A percentile compares a stretch with the other conserved stretches of the same genome.
Evolutionary conservation across 257 asterid species (phyloP).

Genomic region (Jaltomata sinuosa): DNA sequence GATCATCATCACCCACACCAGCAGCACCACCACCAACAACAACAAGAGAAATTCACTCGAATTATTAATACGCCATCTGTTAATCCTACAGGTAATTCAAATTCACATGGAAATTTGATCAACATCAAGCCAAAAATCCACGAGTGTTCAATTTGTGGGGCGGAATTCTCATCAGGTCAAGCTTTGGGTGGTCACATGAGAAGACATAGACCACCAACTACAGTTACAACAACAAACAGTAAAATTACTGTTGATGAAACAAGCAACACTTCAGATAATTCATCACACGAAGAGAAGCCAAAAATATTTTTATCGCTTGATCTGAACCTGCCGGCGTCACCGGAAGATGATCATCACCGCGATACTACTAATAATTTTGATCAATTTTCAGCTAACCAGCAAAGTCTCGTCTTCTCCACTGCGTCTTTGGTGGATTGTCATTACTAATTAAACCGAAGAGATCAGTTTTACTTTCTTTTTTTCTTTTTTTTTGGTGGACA

Average conservation of each 20-base stretch:
- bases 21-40: not conserved
- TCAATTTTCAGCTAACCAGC: not conserved
- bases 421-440: constrained; percentile 7
- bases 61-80: constrained; percentile 5
- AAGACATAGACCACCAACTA: constrained; percentile 8
- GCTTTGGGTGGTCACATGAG: constrained; percentile 13
- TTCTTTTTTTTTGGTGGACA: not conserved
- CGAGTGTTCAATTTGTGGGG: constrained; percentile 8
- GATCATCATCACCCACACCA: not conserved
- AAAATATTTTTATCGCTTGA: not conserved
- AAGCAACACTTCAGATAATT: not conserved
- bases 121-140: not conserved
- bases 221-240: not conserved
- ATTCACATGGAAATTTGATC: not conserved
- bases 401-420: constrained; percentile 6
- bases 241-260: not conserved
- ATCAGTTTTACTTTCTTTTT: not conserved
- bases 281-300: not conserved
- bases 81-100: not conserved
- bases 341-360: constrained; percentile 1
- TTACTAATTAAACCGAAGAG: not conserved
- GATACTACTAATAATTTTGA: constrained; percentile 1
- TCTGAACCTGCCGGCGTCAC: constrained; percentile 11
- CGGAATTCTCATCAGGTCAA: constrained; percentile 8
- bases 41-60: not conserved